These are phyloP conservation scores for Symbiotaphrina buchneri DNA, from an alignment of 495 filamentous ascomycete genomes.

Conservation along the genomic window DNA sequence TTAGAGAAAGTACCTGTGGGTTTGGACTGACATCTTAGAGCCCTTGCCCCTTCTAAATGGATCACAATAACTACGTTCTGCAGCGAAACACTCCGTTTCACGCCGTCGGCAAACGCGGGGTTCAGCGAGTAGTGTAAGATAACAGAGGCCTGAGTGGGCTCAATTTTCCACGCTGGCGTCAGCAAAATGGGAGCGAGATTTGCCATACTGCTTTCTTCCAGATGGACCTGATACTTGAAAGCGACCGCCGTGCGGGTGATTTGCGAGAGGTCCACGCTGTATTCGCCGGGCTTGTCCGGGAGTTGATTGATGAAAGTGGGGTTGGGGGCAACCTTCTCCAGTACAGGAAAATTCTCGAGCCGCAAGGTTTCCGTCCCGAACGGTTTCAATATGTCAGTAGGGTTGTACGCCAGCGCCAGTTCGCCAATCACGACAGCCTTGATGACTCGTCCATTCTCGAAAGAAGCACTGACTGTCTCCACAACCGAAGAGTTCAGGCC, in stretches of 20 bases:
- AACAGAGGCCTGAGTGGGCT: constrained; percentile 59
- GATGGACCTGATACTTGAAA: constrained; percentile 88
- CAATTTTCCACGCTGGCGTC: constrained; percentile 62
- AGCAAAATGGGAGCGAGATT: constrained; percentile 60
- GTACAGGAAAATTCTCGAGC: constrained; percentile 71
- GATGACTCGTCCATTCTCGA: constrained; percentile 47
- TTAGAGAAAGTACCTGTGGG: constrained; percentile 61
- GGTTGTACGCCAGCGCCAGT: constrained; percentile 70
- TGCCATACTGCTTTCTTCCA: constrained; percentile 35
- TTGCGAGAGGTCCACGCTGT: constrained; percentile 45
- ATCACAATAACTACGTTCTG: constrained; percentile 68
- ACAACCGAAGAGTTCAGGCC: constrained; percentile 82
- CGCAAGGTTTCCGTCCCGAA: constrained; percentile 45
- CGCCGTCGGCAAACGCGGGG: constrained; percentile 29
- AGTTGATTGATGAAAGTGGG: constrained; percentile 62
- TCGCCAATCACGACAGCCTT: constrained; percentile 69
- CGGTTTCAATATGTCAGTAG: constrained; percentile 22
- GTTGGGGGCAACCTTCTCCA: constrained; percentile 91
- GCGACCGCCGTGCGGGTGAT: constrained; percentile 56
- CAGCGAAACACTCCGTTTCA: constrained; percentile 30
- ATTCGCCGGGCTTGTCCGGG: constrained; percentile 56
- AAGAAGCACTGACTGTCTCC: constrained; percentile 71
- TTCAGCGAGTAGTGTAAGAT: constrained; percentile 77
- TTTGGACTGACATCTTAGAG: constrained; percentile 42
- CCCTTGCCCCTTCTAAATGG: constrained; percentile 44